Evolutionary conservation across 2,329 filamentous ascomycete species (phyloP), one percentile per base, ranked within the genome.

Genomic region (Delphinella strobiligena): DNA sequence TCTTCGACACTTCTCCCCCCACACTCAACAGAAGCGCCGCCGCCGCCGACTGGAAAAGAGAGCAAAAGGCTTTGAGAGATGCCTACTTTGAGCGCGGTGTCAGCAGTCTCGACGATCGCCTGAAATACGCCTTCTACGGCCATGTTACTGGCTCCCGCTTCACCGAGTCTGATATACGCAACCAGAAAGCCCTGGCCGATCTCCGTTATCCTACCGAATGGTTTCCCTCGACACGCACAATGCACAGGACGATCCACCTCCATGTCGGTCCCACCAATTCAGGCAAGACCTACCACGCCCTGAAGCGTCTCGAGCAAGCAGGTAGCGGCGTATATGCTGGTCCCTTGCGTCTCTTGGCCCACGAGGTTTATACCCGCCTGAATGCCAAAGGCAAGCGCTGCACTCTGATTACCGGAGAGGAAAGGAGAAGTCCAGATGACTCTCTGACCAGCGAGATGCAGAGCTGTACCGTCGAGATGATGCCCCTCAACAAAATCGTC

Each of bases 191-290:
- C 15, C 61, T 93, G 11, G 75, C 85, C n/a, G 86, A 95, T 61
- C 65, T 94, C 48, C 75, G 87, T n/a, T 87, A 78, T 58, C 91
- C 91, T 0, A 73, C 80, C 39, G 91, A 98, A 58, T 96, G 89
- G 89, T 96, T 81, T 54, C 86, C 89, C 1, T 78, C 75, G 3
- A 91, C 91, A 2, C 74, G 93, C 43, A 71, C 75, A 34, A 68
- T 91, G 51, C 83, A 88, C 53, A 73, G 91, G 33, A 89, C 77
- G 0, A 73, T 98, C 31, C 86, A 96, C 63, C 67, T 98, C 15
- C 91, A 98, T 52, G 87, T 98, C 36, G 91, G 91, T 0, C 91
- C 91, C 1, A 98, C 91, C 2, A 98, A 98, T 60, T 96, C 91
- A 1, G 91, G 91, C 42, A 98, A 98, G 68, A 98, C 93, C 0